Base-by-base conservation (phyloP, 75 land plant genomes). In the Cupressus sempervirens region DNA sequence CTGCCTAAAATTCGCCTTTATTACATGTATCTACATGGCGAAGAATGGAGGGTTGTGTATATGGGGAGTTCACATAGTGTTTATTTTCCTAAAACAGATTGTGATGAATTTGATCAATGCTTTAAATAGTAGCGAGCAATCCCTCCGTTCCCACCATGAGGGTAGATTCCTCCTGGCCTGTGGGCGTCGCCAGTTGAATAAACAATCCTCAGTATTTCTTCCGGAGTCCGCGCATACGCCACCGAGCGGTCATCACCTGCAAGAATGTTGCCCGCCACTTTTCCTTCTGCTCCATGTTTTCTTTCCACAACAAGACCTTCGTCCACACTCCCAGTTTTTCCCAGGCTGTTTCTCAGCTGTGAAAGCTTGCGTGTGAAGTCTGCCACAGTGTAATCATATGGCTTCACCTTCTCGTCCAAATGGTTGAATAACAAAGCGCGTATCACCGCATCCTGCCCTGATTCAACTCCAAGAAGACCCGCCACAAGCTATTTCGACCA, bases 401-500 rank as follows among this genome's bases (percentile, higher is more conserved):
- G 81, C 81, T 36, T 7, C 81, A 80, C 97, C 54, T 46, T 75
- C 84, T 84, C 84, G 1, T 14, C 0, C 30, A 83, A 87, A 3
- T 83, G 46, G 83, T 92, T 88, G 87, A 93, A 94, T 0, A 96
- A 80, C 58, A 86, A 48, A 0, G 86, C 73, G 16, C 97, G 83
- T 7, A 96, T 93, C 18, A 91, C 87, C 0, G 97, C 98, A 83
- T 96, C 98, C 83, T 96, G 97, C 5, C 95, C 98, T 0, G 97
- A 88, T 85, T 96, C 98, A 26, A 95, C 97, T 7, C 89, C 98
- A 30, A 96, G 75, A 18, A 96, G 90, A 14, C 92, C 65, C 0
- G 65, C 65, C 0, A 58, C 0, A 58, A 58, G 65, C 65, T 58
- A 58, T 38, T 38, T 38, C 40, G 20, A 38, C 2, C 18, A 38